Conservation (phyloP, 2,329 filamentous ascomycete species). For the Simplicillium sp. region DNA sequence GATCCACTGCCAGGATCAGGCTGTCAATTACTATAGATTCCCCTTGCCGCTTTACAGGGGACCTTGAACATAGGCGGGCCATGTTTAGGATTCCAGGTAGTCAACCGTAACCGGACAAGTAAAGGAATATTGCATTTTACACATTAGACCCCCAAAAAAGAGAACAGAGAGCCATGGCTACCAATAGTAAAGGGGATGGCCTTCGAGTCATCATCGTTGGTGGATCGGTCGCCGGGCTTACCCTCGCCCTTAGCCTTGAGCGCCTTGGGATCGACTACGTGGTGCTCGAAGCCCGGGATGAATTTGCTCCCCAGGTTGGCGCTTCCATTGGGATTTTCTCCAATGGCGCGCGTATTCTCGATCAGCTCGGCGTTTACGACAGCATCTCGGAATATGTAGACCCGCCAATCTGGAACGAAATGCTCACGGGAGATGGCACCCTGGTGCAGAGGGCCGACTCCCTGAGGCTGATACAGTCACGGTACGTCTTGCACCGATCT, state of each 20-base stretch:
- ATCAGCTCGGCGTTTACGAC: background rate
- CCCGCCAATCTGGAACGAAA: background rate
- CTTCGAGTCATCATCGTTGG: background rate
- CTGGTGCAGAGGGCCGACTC: too few relatives aligned
- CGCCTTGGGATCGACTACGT: background rate
- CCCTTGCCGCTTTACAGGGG: too few relatives aligned
- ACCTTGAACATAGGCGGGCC: too few relatives aligned
- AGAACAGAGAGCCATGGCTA: too few relatives aligned
- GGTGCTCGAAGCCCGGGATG: background rate
- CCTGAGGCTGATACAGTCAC: background rate
- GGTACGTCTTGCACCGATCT: background rate
- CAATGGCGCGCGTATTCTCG: background rate
- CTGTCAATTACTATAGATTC: too few relatives aligned
- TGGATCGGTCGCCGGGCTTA: background rate
- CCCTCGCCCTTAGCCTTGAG: background rate
- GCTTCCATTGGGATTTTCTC: background rate
- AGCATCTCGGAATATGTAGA: background rate
- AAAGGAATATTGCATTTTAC: too few relatives aligned
- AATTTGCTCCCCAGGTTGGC: background rate
- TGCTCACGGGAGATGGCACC: too few relatives aligned
- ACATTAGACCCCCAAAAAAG: too few relatives aligned
- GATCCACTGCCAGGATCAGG: too few relatives aligned
- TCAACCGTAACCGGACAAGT: too few relatives aligned
- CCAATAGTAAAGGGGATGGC: too few relatives aligned
- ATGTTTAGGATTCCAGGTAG: too few relatives aligned